A percentile compares a stretch with the other conserved stretches of the same genome.
Conservation (phyloP, 139 green algal genomes). For the Coccomyxa sp. region DNA sequence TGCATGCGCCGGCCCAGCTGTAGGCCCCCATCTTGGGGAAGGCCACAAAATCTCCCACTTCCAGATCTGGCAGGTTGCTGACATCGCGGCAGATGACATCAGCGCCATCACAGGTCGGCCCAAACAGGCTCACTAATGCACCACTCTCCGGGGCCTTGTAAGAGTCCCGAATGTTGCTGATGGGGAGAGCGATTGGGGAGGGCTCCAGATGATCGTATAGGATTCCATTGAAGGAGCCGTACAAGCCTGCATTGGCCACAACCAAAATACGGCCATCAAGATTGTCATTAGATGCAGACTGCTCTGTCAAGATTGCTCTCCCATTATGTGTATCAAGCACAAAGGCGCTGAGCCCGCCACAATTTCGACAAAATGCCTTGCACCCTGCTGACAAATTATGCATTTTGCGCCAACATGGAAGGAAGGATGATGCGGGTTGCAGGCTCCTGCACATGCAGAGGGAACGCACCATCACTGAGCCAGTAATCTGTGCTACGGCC, state of each 20-base stretch:
- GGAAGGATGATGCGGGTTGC: not conserved
- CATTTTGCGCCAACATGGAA: not conserved
- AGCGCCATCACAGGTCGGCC: conserved; percentile 83
- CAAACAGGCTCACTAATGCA: conserved; percentile 70
- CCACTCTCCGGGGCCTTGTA: not conserved
- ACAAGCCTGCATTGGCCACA: not conserved
- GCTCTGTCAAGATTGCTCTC: too few relatives aligned
- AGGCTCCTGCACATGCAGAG: conserved; percentile 49
- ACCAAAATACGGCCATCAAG: too few relatives aligned
- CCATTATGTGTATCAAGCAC: not conserved
- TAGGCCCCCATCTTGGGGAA: conserved; percentile 93
- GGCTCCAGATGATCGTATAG: not conserved
- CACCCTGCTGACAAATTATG: not conserved
- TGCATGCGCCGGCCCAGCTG: conserved; percentile 76
- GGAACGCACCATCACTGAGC: conserved; percentile 81
- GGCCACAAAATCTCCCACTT: conserved; percentile 86
- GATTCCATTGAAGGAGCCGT: not conserved
- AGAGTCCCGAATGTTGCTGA: not conserved
- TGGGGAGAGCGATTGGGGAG: not conserved
- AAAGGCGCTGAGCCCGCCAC: not conserved
- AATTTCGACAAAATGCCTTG: not conserved
- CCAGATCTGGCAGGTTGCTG: conserved; percentile 22
- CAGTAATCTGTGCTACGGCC: conserved; percentile 69
- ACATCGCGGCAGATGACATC: conserved; percentile 55
- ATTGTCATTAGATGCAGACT: too few relatives aligned